A percentile compares a stretch with the other conserved stretches of the same genome.
Evolutionary conservation across 805 yeast species (phyloP).

Genomic region (Candida odintsovae): DNA sequence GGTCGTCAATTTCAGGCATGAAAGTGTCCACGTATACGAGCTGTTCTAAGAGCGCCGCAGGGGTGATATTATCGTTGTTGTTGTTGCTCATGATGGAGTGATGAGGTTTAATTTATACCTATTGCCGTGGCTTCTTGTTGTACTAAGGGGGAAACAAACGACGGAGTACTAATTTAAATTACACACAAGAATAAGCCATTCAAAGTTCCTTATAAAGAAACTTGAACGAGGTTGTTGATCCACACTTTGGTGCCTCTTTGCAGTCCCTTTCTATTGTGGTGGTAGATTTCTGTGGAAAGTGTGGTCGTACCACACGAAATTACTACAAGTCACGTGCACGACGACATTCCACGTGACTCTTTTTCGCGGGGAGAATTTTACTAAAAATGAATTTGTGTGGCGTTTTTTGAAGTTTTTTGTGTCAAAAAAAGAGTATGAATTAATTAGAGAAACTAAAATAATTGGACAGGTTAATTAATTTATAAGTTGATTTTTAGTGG

Average conservation of each 20-base stretch:
- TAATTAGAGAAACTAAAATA: too few relatives aligned
- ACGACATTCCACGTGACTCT: neutral
- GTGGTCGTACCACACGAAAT: neutral
- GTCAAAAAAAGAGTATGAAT: neutral
- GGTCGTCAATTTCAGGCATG: conserved; percentile 46
- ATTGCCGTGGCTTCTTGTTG: neutral
- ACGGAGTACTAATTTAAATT: neutral
- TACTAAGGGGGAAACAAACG: neutral
- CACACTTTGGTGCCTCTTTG: neutral
- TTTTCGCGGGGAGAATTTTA: too few relatives aligned
- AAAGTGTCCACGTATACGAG: conserved; percentile 76
- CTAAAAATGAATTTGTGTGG: too few relatives aligned
- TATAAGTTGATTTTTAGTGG: too few relatives aligned
- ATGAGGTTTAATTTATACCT: neutral
- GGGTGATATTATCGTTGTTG: conserved; percentile 24
- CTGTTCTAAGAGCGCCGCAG: conserved; percentile 57
- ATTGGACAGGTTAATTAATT: too few relatives aligned
- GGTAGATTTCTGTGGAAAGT: neutral
- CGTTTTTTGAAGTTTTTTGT: neutral
- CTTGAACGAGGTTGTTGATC: neutral
- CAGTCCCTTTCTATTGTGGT: neutral
- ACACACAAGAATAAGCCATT: neutral
- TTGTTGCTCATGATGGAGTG: neutral
- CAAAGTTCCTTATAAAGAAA: neutral
- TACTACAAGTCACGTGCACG: neutral